phyloP scores from a whole-genome alignment of 2,329 filamentous ascomycete genomes.

The Phyllosticta citribraziliensis region DNA sequence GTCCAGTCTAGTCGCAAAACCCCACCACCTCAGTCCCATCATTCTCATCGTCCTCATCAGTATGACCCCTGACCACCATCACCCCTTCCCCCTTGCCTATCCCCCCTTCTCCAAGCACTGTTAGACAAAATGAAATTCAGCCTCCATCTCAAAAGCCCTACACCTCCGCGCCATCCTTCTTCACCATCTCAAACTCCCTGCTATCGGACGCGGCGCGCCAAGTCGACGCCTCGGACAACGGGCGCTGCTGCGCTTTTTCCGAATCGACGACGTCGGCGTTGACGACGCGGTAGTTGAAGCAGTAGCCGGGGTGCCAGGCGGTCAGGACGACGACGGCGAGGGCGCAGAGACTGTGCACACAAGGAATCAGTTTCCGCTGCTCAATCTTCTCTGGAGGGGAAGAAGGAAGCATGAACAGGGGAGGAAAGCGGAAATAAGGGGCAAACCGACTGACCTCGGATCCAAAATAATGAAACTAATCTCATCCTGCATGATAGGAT shows the following conservation, averaged over 20 bases:
- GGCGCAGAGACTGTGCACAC: background rate
- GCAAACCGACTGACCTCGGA: conserved; percentile 1
- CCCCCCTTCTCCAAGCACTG: too few relatives aligned
- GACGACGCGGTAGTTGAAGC: conserved; percentile 5
- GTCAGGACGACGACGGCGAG: conserved; percentile 38
- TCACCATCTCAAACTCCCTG: background rate
- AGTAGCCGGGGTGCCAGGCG: conserved; percentile 34
- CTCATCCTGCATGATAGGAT: conserved; percentile 40
- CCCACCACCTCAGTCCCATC: too few relatives aligned
- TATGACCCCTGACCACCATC: too few relatives aligned
- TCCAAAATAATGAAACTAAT: conserved; percentile 29
- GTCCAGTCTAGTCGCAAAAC: too few relatives aligned
- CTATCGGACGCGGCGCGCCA: background rate
- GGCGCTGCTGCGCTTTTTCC: background rate
- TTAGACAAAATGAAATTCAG: too few relatives aligned
- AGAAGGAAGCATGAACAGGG: conserved; percentile 27
- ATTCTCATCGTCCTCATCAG: too few relatives aligned
- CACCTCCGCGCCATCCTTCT: background rate
- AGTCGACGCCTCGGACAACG: background rate
- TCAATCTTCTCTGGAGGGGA: conserved; percentile 23
- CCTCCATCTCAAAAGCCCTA: too few relatives aligned
- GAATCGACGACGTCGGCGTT: background rate
- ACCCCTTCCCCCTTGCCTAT: too few relatives aligned
- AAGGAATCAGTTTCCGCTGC: background rate
- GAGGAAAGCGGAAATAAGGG: background rate